phyloP scores from a whole-genome alignment of 202 grass and related monocot species.

The Setaria viridis region DNA sequence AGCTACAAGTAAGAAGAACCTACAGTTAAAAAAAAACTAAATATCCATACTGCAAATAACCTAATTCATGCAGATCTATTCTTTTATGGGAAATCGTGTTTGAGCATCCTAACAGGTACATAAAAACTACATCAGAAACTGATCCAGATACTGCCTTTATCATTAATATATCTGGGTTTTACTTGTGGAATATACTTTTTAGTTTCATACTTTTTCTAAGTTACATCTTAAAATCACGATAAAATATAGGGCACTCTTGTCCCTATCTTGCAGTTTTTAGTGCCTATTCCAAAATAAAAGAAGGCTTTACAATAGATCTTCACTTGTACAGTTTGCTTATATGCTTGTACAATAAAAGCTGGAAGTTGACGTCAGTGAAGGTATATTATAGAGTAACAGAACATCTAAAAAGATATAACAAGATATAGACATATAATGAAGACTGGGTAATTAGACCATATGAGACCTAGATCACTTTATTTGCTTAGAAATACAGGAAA shows the following conservation, averaged over 20 bases:
- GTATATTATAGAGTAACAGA: constrained; percentile 8
- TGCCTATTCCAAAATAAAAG: neutral
- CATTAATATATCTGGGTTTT: neutral
- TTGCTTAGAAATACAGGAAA: constrained; percentile 7
- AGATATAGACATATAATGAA: neutral
- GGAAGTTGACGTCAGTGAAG: constrained; percentile 4
- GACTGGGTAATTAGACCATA: neutral
- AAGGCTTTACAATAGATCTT: constrained; percentile 1
- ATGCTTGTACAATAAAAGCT: constrained; percentile 10
- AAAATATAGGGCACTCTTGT: neutral
- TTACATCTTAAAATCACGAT: neutral
- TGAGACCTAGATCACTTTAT: constrained; percentile 3
- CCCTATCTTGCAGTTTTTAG: neutral
- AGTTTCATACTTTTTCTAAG: neutral
- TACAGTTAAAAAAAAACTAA: neutral
- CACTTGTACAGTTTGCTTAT: constrained; percentile 22
- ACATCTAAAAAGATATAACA: constrained; percentile 17
- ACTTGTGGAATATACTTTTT: neutral
- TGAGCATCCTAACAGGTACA: neutral
- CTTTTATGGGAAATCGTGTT: constrained; percentile 2
- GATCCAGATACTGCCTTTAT: neutral
- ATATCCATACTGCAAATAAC: constrained; percentile 10
- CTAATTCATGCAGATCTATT: constrained; percentile 3
- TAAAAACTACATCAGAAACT: constrained; percentile 18
- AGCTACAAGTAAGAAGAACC: constrained; percentile 2